Base-by-base conservation (phyloP, 2,329 filamentous ascomycete genomes). In the Pseudogymnoascus sp. region DNA sequence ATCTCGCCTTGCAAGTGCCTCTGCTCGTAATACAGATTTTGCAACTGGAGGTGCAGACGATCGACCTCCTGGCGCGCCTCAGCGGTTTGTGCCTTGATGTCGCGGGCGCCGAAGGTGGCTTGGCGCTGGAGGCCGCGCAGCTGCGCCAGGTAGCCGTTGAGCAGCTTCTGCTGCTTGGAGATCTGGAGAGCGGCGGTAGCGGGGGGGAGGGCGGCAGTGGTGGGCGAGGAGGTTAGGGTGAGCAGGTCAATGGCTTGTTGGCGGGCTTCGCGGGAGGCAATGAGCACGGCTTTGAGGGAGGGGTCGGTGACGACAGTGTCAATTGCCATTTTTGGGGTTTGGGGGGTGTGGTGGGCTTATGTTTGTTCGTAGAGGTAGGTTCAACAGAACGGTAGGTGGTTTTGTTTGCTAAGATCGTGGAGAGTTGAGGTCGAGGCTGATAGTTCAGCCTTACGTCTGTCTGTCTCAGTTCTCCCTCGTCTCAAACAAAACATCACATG, bases 1-100 rank as follows among this genome's bases (percentile, higher is more conserved):
- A 99, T 97, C 76, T 99, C 94, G 58, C 90, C 90, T 66, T 90
- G 86, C 62, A 99, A 78, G 75, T 97, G 92, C 62, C 91, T 82
- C 77, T 97, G 92, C 75, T 99, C 93, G 72, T 99, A 99, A 74
- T 94, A 95, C 6, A 99, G 79, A 72, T 99, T 99, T 76, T 97
- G 93, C 62, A 99, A 81, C 72, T 96, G 90, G 38, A 99, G 81
- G 73, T 97, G 92, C 65, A 99, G 80, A 59, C 88, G 85, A 73
- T 99, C 94, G 66, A 97, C 91, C 75, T 96, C 91, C 70, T 93
- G 90, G 58, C 92, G 86, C 58, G 89, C 90, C 74, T 96, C 91
- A 30, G 91, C 89, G 0, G 94, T 97, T 68, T 85, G 80, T 61
- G 89, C 81, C 74, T 97, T 97, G 12, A 92, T 96, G 68, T 91